A percentile compares a stretch with the other conserved stretches of the same genome.
Conservation (phyloP, 1,284 basidiomycete genomes). For the Papiliotrema terrestris region DNA sequence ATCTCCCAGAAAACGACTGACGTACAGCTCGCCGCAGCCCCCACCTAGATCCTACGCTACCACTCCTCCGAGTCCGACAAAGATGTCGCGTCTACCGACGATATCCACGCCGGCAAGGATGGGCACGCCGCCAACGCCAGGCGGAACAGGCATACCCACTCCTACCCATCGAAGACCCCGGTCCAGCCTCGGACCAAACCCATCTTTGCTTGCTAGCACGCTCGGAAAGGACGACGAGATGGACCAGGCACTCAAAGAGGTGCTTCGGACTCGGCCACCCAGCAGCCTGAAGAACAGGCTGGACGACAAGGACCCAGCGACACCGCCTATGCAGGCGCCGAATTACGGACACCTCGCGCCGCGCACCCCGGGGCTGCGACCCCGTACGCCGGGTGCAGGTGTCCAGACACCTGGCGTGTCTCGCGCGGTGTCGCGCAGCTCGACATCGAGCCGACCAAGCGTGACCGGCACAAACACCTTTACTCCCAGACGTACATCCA, state of each 20-base stretch:
- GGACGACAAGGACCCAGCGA: constrained; percentile 28
- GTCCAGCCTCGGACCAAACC: constrained; percentile 37
- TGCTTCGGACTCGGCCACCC: constrained; percentile 28
- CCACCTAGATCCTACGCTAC: background rate
- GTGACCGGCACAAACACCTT: constrained; percentile 27
- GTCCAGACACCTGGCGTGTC: constrained; percentile 26
- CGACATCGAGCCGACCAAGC: constrained; percentile 25
- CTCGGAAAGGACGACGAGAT: constrained; percentile 20
- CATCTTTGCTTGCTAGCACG: constrained; percentile 2
- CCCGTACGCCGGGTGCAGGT: constrained; percentile 25
- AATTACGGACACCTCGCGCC: constrained; percentile 16
- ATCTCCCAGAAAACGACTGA: background rate
- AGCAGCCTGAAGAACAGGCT: constrained; percentile 13
- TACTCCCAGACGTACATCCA: constrained; percentile 35
- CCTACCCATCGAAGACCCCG: constrained; percentile 37
- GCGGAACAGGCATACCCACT: constrained; percentile 35
- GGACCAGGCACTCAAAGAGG: constrained; percentile 41
- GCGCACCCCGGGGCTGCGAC: constrained; percentile 31
- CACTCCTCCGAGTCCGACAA: constrained; percentile 1
- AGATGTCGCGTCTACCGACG: constrained; percentile 42
- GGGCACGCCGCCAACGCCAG: constrained; percentile 17
- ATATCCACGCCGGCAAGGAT: constrained; percentile 37
- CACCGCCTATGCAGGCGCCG: constrained; percentile 18
- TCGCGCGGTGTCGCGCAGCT: constrained; percentile 26
- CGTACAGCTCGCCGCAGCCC: background rate